A percentile compares a stretch with the other conserved stretches of the same genome.
These are phyloP conservation scores for Ophiosphaerella narmari DNA, from an alignment of 2,329 filamentous ascomycete species.

Conservation along the genomic window DNA sequence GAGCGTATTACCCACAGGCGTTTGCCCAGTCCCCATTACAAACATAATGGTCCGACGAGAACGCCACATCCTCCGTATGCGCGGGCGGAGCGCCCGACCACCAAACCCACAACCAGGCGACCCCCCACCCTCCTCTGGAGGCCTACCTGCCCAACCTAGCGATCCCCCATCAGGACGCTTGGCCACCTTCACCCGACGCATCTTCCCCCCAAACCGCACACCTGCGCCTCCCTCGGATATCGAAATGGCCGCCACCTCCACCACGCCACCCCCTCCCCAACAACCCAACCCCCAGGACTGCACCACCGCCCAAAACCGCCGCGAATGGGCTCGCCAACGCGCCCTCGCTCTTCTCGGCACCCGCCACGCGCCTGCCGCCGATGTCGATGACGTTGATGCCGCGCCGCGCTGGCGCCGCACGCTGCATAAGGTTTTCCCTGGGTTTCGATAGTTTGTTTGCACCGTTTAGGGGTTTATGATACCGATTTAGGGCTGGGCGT, in stretches of 20 bases:
- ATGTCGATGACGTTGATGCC: constrained; percentile 28
- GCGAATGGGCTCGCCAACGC: constrained; percentile 53
- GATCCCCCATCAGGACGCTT: constrained; percentile 15
- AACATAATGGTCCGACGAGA: constrained; percentile 87
- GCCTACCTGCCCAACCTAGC: constrained; percentile 1
- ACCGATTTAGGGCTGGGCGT: background rate
- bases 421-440: constrained; percentile 41
- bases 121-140: background rate
- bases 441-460: constrained; percentile 25
- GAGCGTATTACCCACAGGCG: constrained; percentile 72
- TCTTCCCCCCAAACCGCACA: constrained; percentile 36
- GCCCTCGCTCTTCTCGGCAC: constrained; percentile 51
- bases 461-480: constrained; percentile 4
- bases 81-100: constrained; percentile 50
- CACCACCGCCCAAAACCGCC: constrained; percentile 33
- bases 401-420: constrained; percentile 32
- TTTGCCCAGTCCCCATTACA: constrained; percentile 58
- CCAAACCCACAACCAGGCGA: constrained; percentile 7
- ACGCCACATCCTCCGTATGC: constrained; percentile 66
- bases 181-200: constrained; percentile 29
- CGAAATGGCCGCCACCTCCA: constrained; percentile 29
- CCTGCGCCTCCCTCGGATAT: constrained; percentile 31
- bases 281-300: constrained; percentile 13
- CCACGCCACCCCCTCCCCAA: constrained; percentile 1
- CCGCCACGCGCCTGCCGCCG: constrained; percentile 21